Evolutionary conservation across 139 green algal genomes (phyloP).

Genomic region (Micromonas commoda): DNA sequence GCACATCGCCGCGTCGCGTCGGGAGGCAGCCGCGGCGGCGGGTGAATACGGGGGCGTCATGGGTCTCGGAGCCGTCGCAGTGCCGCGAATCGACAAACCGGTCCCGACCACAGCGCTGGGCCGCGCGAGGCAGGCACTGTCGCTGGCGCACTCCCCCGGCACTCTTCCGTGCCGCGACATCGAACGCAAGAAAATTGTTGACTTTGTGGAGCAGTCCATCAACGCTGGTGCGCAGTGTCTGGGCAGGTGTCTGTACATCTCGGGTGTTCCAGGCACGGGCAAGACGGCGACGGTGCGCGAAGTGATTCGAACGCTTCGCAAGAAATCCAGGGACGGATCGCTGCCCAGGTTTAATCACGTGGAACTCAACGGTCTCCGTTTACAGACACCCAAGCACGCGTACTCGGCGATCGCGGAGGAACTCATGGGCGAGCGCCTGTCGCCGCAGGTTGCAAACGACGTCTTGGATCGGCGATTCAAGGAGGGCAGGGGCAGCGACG

Average conservation of each 20-base stretch:
- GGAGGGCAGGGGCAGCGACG: constrained; percentile 33
- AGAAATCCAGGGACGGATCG: constrained; percentile 17
- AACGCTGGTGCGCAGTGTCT: constrained; percentile 25
- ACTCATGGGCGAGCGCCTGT: constrained; percentile 62
- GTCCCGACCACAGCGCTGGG: constrained; percentile 32
- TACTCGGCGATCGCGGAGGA: constrained; percentile 68
- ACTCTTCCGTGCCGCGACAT: constrained; percentile 73
- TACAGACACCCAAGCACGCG: constrained; percentile 77
- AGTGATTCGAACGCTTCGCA: constrained; percentile 36
- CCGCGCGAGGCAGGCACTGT: constrained; percentile 47
- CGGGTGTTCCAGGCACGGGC: constrained; percentile 93
- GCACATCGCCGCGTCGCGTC: not conserved
- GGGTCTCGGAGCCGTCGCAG: constrained; percentile 24
- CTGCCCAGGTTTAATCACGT: constrained; percentile 72
- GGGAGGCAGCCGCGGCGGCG: not conserved
- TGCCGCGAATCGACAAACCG: constrained; percentile 8
- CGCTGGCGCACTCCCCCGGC: constrained; percentile 46
- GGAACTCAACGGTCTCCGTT: constrained; percentile 81
- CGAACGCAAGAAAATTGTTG: constrained; percentile 12
- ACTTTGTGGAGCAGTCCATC: constrained; percentile 58
- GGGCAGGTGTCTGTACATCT: constrained; percentile 84
- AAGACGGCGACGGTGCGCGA: constrained; percentile 83
- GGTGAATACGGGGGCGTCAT: not conserved
- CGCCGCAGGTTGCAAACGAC: constrained; percentile 48
- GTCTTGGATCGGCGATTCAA: constrained; percentile 61